These are phyloP conservation scores for Arthrobotrys pseudoclavata DNA, from an alignment of 2,329 filamentous ascomycete species.

Conservation along the genomic window DNA sequence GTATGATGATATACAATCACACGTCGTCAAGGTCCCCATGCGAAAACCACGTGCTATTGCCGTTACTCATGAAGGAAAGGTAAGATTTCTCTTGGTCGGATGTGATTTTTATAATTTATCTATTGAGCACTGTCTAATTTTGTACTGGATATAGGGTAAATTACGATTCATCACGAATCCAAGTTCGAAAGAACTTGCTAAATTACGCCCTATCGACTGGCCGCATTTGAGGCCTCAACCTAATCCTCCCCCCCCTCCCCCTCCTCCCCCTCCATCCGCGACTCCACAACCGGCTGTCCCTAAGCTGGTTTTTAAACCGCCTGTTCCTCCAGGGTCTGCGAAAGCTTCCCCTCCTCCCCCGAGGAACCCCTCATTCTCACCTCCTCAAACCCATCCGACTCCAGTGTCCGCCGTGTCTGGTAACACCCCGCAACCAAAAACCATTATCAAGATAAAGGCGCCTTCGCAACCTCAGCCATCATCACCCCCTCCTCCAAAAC, in stretches of 20 bases:
- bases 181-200: conserved; percentile 40
- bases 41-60: conserved; percentile 69
- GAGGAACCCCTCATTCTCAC: conserved; percentile 32
- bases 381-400: conserved; percentile 35
- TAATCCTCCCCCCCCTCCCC: conserved; percentile 36
- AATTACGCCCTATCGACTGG: conserved; percentile 48
- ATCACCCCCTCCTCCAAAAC: conserved; percentile 21
- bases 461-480: conserved; percentile 28
- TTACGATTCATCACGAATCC: conserved; percentile 61
- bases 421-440: conserved; percentile 28
- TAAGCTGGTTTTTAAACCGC: conserved; percentile 46
- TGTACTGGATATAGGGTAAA: conserved; percentile 60
- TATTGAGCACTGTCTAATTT: conserved; percentile 42
- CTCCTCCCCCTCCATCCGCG: conserved; percentile 27
- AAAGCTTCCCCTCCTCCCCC: conserved; percentile 35
- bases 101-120: not conserved
- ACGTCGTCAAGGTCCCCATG: conserved; percentile 66
- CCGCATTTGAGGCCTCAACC: conserved; percentile 44
- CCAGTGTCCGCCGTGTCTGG: conserved; percentile 31
- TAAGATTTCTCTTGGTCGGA: conserved; percentile 60
- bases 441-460: conserved; percentile 44
- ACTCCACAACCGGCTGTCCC: conserved; percentile 37
- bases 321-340: conserved; percentile 20
- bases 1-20: conserved; percentile 69
- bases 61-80: conserved; percentile 67